Conservation (phyloP, 2,329 filamentous ascomycete species). For the Albophoma yamanashiensis region DNA sequence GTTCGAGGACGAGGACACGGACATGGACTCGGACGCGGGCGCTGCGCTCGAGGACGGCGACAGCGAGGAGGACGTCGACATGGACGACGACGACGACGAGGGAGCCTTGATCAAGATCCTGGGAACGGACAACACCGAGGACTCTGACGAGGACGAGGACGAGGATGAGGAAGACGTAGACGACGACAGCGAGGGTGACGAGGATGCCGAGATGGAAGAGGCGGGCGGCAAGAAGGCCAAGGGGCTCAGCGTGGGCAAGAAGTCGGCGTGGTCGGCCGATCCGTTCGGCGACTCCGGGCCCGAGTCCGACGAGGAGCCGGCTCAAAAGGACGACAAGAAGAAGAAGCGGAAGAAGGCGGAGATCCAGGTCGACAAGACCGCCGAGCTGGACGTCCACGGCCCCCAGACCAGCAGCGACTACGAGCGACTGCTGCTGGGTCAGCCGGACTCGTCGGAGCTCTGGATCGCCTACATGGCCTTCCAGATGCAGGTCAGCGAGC, state of each 20-base stretch:
- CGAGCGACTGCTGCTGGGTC: slow-evolving; percentile 82
- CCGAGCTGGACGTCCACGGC: slow-evolving; percentile 79
- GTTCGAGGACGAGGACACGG: slow-evolving; percentile 55
- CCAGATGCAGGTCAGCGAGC: slow-evolving; percentile 84
- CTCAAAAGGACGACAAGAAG: slow-evolving; percentile 30
- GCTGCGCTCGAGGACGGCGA: slow-evolving; percentile 35
- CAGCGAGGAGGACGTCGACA: slow-evolving; percentile 37
- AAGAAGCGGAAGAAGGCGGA: slow-evolving; percentile 68
- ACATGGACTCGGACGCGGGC: slow-evolving; percentile 34
- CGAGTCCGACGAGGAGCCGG: slow-evolving; percentile 29
- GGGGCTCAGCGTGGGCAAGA: slow-evolving; percentile 46
- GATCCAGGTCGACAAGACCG: slow-evolving; percentile 80
- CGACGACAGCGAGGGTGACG: slow-evolving; percentile 26
- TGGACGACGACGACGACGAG: slow-evolving; percentile 28
- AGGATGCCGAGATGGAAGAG: slow-evolving; percentile 29
- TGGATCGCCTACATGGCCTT: slow-evolving; percentile 99
- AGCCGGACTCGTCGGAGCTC: slow-evolving; percentile 83
- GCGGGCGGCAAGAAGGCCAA: slow-evolving; percentile 20
- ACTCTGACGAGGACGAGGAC: slow-evolving; percentile 26
- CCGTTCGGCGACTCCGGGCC: slow-evolving; percentile 49
- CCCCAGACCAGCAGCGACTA: slow-evolving; percentile 88
- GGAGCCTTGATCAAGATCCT: slow-evolving; percentile 29
- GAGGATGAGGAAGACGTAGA: slow-evolving; percentile 13
- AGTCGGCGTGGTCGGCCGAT: slow-evolving; percentile 81
- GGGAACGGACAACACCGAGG: slow-evolving; percentile 33